Base-by-base conservation (phyloP, 805 yeast genomes). In the Starmerella floris region DNA sequence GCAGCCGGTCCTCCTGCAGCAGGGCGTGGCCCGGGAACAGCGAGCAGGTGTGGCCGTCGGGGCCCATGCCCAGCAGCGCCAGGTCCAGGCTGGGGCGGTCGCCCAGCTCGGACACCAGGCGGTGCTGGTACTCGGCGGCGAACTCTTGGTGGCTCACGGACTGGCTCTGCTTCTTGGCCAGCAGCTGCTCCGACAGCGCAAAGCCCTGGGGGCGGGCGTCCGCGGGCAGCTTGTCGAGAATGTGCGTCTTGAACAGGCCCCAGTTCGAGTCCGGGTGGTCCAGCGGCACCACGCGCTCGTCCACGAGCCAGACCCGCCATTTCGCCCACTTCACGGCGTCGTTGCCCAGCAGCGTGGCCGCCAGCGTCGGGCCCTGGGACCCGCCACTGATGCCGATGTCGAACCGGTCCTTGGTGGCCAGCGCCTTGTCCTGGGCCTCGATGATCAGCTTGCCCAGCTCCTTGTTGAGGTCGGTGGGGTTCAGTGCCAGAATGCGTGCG, bases 21-120 rank as follows among this genome's bases (percentile, higher is more conserved):
- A 83, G 68, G 46, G 61, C 54, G 60, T 84, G 95, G 30, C 79
- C 85, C 11, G 95, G 95, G 73, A 85, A 85, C 49, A 85, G 67
- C 1, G 95, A 85, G 64, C 94, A 83, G 34, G 95, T 85, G 61
- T 85, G 96, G 30, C 95, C 96, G 56, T 85, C 96, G 28, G 95
- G 95, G 6, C 96, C 96, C 60, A 91, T 81, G 20, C 96, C 96
- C 49, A 85, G 68, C 43, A 84, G 64, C 20, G 85, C 65, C 53
- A 84, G 64, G 61, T 85, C 94, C 26, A 73, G 55, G 1, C 27
- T 44, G 25, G 56, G 57, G 39, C 53, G 36, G 10, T 38, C 28
- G 23, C 56, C 61, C 23, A 77, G 56, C 45, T 61, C 56, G 20
- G 53, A 57, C 9, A 88, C 83, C 40, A 85, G 61, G 34, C 67